phyloP scores from a whole-genome alignment of 2,329 filamentous ascomycete species.

The Colletotrichum acutatum region DNA sequence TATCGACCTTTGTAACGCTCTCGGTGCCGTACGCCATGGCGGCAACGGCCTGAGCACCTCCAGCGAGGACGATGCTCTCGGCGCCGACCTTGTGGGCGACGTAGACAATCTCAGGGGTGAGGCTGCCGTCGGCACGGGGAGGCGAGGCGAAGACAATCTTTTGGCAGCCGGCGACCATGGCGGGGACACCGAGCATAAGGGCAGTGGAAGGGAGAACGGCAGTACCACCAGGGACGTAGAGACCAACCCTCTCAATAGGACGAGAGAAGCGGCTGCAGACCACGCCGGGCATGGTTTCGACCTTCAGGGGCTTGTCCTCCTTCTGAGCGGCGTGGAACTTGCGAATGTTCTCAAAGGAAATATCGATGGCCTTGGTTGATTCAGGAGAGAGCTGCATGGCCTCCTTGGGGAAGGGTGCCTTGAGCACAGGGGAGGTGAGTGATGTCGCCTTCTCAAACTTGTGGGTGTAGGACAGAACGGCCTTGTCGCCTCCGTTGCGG shows the following conservation, averaged over 20 bases:
- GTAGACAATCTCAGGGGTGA: slow-evolving; percentile 98
- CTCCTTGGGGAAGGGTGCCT: slow-evolving; percentile 85
- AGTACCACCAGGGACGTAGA: slow-evolving; percentile 96
- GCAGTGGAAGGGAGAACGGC: slow-evolving; percentile 97
- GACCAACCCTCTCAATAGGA: slow-evolving; percentile 93
- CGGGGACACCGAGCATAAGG: slow-evolving; percentile 97
- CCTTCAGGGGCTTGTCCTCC: slow-evolving; percentile 81
- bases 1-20: slow-evolving; percentile 95
- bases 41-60: slow-evolving; percentile 93
- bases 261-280: slow-evolving; percentile 92
- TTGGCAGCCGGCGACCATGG: slow-evolving; percentile 96
- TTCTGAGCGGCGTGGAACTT: slow-evolving; percentile 94
- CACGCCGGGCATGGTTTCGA: slow-evolving; percentile 98
- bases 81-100: slow-evolving; percentile 96
- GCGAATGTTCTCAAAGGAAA: slow-evolving; percentile 92
- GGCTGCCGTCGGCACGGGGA: slow-evolving; percentile 86
- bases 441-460: slow-evolving; percentile 98
- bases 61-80: slow-evolving; percentile 94
- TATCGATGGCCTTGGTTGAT: slow-evolving; percentile 91
- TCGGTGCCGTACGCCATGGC: slow-evolving; percentile 98
- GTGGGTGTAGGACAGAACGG: slow-evolving; percentile 92
- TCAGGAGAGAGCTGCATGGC: slow-evolving; percentile 84
- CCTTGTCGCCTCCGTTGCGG: slow-evolving; percentile 84
- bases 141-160: slow-evolving; percentile 95
- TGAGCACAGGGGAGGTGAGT: slow-evolving; percentile 87